Evolutionary conservation across 2,329 filamentous ascomycete species (phyloP).

Genomic region (Cryphonectria parasitica): DNA sequence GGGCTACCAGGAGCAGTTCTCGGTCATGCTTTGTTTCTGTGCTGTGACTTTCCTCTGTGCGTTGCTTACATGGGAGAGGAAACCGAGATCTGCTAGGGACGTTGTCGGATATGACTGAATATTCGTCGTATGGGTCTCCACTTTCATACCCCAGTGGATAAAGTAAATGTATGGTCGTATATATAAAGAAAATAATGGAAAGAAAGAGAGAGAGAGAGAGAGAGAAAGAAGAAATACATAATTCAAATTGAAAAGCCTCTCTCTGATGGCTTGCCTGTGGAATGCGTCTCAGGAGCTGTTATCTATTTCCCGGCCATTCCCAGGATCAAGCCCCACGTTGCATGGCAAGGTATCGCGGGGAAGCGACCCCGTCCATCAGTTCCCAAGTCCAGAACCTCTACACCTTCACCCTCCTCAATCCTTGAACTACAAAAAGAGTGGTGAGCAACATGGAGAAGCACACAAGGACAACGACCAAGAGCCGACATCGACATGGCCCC

Average conservation of each 20-base stretch:
- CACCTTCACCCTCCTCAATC: neutral
- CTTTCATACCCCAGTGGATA: no score
- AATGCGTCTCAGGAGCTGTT: neutral
- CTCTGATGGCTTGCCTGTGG: neutral
- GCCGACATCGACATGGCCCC: neutral
- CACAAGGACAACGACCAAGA: neutral
- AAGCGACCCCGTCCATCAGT: neutral
- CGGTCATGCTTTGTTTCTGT: constrained; percentile 36
- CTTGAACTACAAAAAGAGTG: neutral
- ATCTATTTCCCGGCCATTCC: neutral
- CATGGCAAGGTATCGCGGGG: neutral
- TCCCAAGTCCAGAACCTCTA: neutral
- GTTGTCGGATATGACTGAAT: neutral
- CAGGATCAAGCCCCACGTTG: neutral
- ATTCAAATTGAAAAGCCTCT: no score
- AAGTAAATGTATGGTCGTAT: no score
- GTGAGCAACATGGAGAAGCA: constrained; percentile 21
- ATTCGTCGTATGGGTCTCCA: no score
- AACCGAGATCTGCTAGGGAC: constrained; percentile 27
- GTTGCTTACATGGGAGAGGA: constrained; percentile 32
- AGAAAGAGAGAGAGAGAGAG: no score
- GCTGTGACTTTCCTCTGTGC: constrained; percentile 32
- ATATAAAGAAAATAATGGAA: no score
- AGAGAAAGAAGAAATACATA: no score
- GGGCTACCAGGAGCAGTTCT: constrained; percentile 32